Percentiles rank a stretch among this genome's conserved stretches.
phyloP scores from a whole-genome alignment of 176 grass and related monocot species.

The Zoysia pacifica region DNA sequence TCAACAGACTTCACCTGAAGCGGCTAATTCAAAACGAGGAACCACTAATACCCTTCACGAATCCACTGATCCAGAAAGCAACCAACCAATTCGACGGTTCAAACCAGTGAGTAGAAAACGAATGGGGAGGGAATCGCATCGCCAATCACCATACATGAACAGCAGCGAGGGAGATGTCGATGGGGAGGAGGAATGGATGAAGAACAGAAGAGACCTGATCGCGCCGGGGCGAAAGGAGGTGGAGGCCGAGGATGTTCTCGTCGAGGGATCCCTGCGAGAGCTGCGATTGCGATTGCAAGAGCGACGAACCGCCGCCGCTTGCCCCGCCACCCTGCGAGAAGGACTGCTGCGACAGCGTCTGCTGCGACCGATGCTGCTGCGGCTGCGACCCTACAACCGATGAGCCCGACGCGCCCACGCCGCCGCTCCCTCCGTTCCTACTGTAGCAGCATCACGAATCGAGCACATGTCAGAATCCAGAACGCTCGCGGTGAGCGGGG shows the following conservation, averaged over 20 bases:
- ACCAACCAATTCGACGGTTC: too few species aligned
- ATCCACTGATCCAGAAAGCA: too few species aligned
- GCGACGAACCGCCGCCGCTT: slow-evolving; percentile 47
- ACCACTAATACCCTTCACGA: neutral
- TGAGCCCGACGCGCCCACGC: slow-evolving; percentile 22
- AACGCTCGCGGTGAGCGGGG: slow-evolving; percentile 7
- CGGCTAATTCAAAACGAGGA: neutral
- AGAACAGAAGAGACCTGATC: slow-evolving; percentile 53
- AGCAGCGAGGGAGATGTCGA: neutral
- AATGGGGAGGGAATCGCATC: too few species aligned
- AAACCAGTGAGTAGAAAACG: too few species aligned
- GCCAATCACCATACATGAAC: neutral
- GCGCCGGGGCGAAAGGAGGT: slow-evolving; percentile 20
- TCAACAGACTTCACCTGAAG: neutral
- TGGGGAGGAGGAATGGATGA: neutral
- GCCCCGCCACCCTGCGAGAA: slow-evolving; percentile 52
- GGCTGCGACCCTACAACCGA: slow-evolving; percentile 42
- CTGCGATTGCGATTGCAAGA: slow-evolving; percentile 80
- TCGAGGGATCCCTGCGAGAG: slow-evolving; percentile 71
- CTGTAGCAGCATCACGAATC: slow-evolving; percentile 35
- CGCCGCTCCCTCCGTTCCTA: slow-evolving; percentile 51
- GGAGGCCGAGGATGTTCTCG: slow-evolving; percentile 53
- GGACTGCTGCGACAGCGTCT: slow-evolving; percentile 43
- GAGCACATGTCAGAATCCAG: neutral
- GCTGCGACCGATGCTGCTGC: slow-evolving; percentile 56